Conservation (phyloP, 73 alveolate genomes). For the Diophrys sp. region DNA sequence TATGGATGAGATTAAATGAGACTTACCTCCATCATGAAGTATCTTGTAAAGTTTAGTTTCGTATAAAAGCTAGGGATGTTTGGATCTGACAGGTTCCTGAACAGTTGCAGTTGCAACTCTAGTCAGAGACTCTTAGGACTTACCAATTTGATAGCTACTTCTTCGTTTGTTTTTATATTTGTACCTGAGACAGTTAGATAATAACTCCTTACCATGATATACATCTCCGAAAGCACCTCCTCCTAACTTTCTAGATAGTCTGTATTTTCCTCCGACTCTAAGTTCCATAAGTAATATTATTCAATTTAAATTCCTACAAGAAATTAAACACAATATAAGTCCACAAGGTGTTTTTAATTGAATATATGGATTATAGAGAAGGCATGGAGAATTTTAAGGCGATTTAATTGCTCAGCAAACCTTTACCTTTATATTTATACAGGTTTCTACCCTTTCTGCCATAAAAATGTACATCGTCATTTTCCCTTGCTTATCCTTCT, state of each 20-base stretch:
- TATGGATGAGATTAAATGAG: background rate
- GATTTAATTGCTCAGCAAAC: too few relatives aligned
- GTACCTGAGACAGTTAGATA: background rate
- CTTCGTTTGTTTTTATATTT: constrained; percentile 25
- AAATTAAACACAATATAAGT: too few relatives aligned
- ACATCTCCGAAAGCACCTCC: constrained; percentile 83
- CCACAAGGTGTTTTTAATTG: too few relatives aligned
- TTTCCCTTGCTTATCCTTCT: too few relatives aligned
- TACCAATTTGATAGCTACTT: constrained; percentile 60
- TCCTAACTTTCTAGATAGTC: constrained; percentile 76
- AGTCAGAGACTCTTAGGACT: background rate
- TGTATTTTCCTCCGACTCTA: constrained; percentile 80
- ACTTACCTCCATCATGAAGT: constrained; percentile 51
- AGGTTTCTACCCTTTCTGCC: too few relatives aligned
- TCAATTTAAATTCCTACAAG: too few relatives aligned
- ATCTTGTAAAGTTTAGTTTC: constrained; percentile 54
- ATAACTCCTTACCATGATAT: constrained; percentile 52
- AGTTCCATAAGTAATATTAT: too few relatives aligned
- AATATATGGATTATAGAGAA: too few relatives aligned
- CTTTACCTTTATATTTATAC: too few relatives aligned
- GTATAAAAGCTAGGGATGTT: constrained; percentile 60
- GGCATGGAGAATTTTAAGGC: too few relatives aligned
- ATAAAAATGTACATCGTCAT: too few relatives aligned
- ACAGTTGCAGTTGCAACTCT: background rate
- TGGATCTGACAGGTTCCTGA: constrained; percentile 35